A percentile compares a stretch with the other conserved stretches of the same genome.
phyloP scores from a whole-genome alignment of 768 basidiomycete species.

The Gymnopilus junonius region DNA sequence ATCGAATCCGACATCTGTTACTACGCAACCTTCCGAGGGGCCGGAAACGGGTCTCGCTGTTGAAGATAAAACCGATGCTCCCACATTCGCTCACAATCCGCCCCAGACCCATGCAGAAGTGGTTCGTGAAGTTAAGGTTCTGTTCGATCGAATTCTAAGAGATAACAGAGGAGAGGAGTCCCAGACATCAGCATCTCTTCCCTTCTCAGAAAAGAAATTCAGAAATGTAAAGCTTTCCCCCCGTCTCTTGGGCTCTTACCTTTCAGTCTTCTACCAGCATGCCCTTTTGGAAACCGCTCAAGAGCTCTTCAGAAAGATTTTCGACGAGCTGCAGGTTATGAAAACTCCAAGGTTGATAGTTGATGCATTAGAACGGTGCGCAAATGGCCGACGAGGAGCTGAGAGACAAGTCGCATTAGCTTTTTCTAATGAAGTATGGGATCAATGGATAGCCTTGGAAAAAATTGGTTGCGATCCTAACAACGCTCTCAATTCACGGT shows the following conservation, averaged over 20 bases:
- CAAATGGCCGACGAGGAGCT: constrained; percentile 39
- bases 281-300: constrained; percentile 49
- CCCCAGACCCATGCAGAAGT: constrained; percentile 79
- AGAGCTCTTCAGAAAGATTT: constrained; percentile 56
- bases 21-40: background rate
- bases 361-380: constrained; percentile 72
- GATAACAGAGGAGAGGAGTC: constrained; percentile 34
- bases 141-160: constrained; percentile 64
- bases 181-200: constrained; percentile 4
- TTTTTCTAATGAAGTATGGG: constrained; percentile 71
- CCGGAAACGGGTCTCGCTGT: background rate
- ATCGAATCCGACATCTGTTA: background rate
- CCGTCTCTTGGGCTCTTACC: constrained; percentile 76
- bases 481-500: constrained; percentile 42
- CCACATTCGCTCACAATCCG: constrained; percentile 57
- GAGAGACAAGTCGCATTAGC: constrained; percentile 52
- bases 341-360: constrained; percentile 62
- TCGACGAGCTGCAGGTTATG: constrained; percentile 41
- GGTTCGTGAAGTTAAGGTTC: constrained; percentile 64
- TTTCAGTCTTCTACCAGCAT: constrained; percentile 73
- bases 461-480: constrained; percentile 33
- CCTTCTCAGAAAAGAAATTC: constrained; percentile 47
- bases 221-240: constrained; percentile 58
- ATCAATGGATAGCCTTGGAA: constrained; percentile 60
- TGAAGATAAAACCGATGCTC: constrained; percentile 19